These are phyloP conservation scores for Trichoderma koningiopsis DNA, from an alignment of 2,329 filamentous ascomycete species.

Conservation along the genomic window DNA sequence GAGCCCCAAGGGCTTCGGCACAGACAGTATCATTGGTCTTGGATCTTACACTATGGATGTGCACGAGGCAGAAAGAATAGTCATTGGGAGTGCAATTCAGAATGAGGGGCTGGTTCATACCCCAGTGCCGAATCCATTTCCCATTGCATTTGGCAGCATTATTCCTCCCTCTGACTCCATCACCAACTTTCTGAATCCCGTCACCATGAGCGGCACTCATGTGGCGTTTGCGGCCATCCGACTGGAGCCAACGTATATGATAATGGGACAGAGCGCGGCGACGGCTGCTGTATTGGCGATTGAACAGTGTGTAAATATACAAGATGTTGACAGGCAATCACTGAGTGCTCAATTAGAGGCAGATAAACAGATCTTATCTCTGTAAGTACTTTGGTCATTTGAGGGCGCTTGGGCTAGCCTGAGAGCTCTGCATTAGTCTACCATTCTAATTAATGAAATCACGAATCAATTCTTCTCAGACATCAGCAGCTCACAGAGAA, in stretches of 20 bases:
- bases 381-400: background rate
- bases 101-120: conserved; percentile 32
- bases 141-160: conserved; percentile 20
- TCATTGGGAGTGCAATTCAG: conserved; percentile 29
- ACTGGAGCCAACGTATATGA: conserved; percentile 28
- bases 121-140: conserved; percentile 19
- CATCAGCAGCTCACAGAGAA: background rate
- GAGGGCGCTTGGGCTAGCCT: background rate
- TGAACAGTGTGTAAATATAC: conserved; percentile 22
- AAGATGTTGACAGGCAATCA: conserved; percentile 20
- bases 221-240: conserved; percentile 26
- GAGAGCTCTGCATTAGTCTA: background rate
- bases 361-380: conserved; percentile 10
- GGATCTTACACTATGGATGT: conserved; percentile 34
- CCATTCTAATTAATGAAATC: background rate
- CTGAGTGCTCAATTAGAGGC: background rate
- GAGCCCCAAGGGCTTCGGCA: conserved; percentile 11
- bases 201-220: conserved; percentile 27
- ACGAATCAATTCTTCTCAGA: background rate
- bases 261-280: conserved; percentile 26
- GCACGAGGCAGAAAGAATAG: conserved; percentile 32
- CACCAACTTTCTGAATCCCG: conserved; percentile 26
- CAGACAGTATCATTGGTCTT: conserved; percentile 30
- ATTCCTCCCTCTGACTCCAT: conserved; percentile 15
- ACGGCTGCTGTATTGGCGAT: conserved; percentile 26